These are phyloP conservation scores for Cucumis cinereus DNA, from an alignment of 306 rosid genomes.

Conservation along the genomic window DNA sequence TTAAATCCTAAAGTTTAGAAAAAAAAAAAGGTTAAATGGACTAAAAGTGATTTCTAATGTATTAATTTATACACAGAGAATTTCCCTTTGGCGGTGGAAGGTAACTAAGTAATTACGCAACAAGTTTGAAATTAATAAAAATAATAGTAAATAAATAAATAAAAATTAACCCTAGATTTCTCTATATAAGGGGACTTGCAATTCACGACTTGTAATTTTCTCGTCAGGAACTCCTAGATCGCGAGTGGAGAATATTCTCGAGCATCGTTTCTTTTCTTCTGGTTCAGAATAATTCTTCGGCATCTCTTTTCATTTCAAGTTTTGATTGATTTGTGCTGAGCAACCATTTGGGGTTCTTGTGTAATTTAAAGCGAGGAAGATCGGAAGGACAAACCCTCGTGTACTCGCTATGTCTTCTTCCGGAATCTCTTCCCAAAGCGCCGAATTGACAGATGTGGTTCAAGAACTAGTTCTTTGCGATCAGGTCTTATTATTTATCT, in stretches of 20 bases:
- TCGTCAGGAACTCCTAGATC: not conserved
- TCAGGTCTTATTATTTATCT: conserved; percentile 20
- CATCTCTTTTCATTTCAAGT: conserved; percentile 1
- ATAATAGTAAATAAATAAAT: not conserved
- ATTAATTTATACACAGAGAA: no score
- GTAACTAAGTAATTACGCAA: no score
- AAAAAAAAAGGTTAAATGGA: no score
- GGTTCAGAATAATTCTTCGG: conserved; percentile 26
- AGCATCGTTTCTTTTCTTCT: not conserved
- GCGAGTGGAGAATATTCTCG: conserved; percentile 1
- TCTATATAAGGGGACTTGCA: not conserved
- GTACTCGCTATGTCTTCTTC: conserved; percentile 24
- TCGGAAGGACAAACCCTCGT: not conserved
- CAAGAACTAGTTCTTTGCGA: conserved; percentile 7
- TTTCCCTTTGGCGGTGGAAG: not conserved
- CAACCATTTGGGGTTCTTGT: not conserved
- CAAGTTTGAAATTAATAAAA: not conserved
- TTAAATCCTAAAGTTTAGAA: no score
- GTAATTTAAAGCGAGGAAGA: not conserved
- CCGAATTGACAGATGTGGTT: conserved; percentile 8
- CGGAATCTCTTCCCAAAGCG: conserved; percentile 12
- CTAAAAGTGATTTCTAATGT: no score
- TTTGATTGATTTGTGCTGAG: not conserved
- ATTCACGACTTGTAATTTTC: not conserved
- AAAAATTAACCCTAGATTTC: not conserved